A percentile compares a stretch with the other conserved stretches of the same genome.
These are phyloP conservation scores for Coccinonectria pachysandricola DNA, from an alignment of 2,329 filamentous ascomycete species.

Conservation along the genomic window DNA sequence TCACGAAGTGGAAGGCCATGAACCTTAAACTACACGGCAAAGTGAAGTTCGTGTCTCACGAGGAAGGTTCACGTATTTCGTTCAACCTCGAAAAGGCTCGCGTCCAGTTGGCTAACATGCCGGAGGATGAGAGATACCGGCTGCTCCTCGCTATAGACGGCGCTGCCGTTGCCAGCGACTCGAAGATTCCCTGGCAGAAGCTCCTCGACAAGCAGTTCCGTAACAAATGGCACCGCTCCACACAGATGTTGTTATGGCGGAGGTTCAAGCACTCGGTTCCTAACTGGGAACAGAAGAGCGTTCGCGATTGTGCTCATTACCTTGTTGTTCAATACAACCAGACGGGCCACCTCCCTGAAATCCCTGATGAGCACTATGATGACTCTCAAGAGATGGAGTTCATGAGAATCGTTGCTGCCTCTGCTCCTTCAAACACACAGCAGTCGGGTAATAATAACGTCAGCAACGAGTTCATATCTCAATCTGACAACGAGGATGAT, in stretches of 20 bases:
- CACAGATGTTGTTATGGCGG: constrained; percentile 29
- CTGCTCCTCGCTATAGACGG: constrained; percentile 34
- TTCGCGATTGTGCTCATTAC: constrained; percentile 26
- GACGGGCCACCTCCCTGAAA: constrained; percentile 23
- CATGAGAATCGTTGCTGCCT: constrained; percentile 13
- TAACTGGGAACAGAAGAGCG: constrained; percentile 19
- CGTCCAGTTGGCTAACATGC: constrained; percentile 31
- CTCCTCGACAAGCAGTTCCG: constrained; percentile 32
- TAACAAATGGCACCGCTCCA: constrained; percentile 26
- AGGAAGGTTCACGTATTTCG: constrained; percentile 24
- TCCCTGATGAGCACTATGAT: constrained; percentile 20
- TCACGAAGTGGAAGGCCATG: constrained; percentile 52
- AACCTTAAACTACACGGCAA: constrained; percentile 25
- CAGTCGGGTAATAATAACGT: constrained; percentile 4
- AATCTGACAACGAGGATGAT: constrained; percentile 21
- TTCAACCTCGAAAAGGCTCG: constrained; percentile 35
- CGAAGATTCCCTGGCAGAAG: constrained; percentile 39
- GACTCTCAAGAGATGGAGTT: constrained; percentile 24
- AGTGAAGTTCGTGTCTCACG: constrained; percentile 23
- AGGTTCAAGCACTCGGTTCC: constrained; percentile 27
- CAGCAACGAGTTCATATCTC: constrained; percentile 21
- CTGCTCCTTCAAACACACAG: constrained; percentile 4
- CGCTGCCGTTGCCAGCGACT: constrained; percentile 29
- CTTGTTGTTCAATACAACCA: constrained; percentile 26
- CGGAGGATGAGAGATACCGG: constrained; percentile 32